Conservation (phyloP, 345 rosid genomes). For the Rhodamnia argentea region DNA sequence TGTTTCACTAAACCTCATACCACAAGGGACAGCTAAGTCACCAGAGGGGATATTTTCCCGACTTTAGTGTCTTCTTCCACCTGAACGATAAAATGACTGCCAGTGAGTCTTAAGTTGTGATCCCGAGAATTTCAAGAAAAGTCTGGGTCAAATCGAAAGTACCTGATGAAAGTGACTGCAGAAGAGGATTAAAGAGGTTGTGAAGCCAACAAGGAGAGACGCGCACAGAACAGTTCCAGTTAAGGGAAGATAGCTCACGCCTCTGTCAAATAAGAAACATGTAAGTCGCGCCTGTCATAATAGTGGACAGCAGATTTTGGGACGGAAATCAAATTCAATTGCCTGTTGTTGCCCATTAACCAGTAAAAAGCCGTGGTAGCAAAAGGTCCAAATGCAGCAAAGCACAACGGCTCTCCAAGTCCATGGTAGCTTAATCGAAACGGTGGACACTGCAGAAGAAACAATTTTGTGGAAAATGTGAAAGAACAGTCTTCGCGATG, state of each 20-base stretch:
- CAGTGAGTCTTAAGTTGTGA: not conserved
- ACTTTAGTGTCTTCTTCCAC: constrained; percentile 64
- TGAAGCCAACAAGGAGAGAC: constrained; percentile 70
- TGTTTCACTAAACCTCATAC: not conserved
- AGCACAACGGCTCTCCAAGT: constrained; percentile 89
- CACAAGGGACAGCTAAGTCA: constrained; percentile 3
- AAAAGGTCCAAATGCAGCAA: constrained; percentile 93
- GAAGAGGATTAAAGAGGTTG: constrained; percentile 79
- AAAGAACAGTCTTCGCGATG: not conserved
- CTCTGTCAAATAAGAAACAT: constrained; percentile 28
- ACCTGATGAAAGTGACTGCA: constrained; percentile 98
- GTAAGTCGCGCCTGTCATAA: not conserved
- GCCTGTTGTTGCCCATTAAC: constrained; percentile 56
- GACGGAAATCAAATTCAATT: not conserved
- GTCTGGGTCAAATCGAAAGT: not conserved
- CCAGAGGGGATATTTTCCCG: constrained; percentile 85
- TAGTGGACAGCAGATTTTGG: not conserved
- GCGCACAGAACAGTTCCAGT: constrained; percentile 47
- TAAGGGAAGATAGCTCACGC: constrained; percentile 26
- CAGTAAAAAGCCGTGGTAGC: constrained; percentile 83
- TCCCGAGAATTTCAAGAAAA: not conserved
- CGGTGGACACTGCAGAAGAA: constrained; percentile 65
- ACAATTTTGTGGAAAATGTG: not conserved
- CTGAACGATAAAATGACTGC: constrained; percentile 18
- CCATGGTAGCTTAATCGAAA: constrained; percentile 89